A percentile compares a stretch with the other conserved stretches of the same genome.
These are phyloP conservation scores for Globisporangium nagaii DNA, from an alignment of 352 stramenopile species.

Conservation along the genomic window DNA sequence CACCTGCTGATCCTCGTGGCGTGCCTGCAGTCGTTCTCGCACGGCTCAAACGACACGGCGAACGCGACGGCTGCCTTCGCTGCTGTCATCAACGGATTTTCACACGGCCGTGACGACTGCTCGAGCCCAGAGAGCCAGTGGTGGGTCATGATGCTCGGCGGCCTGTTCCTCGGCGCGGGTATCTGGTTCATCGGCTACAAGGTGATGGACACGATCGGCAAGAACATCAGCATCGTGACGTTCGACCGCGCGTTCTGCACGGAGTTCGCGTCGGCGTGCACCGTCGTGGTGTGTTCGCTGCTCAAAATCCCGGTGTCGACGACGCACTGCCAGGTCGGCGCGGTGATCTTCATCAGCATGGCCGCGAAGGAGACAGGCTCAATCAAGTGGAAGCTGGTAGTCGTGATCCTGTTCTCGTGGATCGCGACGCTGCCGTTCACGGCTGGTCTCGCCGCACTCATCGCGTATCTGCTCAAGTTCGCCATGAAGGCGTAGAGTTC, in stretches of 20 bases:
- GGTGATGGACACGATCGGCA: constrained; percentile 58
- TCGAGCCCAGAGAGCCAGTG: constrained; percentile 18
- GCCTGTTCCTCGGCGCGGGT: constrained; percentile 39
- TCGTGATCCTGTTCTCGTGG: not conserved
- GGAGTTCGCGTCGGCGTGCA: constrained; percentile 60
- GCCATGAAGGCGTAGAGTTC: constrained; percentile 12
- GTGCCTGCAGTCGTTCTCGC: constrained; percentile 63
- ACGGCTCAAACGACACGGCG: constrained; percentile 79
- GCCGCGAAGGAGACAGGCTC: not conserved
- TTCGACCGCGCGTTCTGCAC: constrained; percentile 65
- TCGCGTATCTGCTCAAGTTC: not conserved
- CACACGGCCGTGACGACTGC: constrained; percentile 21
- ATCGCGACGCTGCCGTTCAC: constrained; percentile 12
- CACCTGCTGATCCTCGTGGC: constrained; percentile 74
- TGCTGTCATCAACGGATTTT: constrained; percentile 60
- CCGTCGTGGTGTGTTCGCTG: constrained; percentile 18
- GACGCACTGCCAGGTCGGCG: not conserved
- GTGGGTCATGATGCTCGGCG: constrained; percentile 65
- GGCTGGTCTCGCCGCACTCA: not conserved
- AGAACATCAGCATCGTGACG: constrained; percentile 42
- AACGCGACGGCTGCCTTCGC: constrained; percentile 69
- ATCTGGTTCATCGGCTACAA: constrained; percentile 55
- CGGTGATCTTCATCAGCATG: not conserved
- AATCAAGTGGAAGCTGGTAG: not conserved
- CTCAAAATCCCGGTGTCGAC: not conserved